Conservation (phyloP, 2,329 filamentous ascomycete genomes). For the Sclerotinia spermophila region DNA sequence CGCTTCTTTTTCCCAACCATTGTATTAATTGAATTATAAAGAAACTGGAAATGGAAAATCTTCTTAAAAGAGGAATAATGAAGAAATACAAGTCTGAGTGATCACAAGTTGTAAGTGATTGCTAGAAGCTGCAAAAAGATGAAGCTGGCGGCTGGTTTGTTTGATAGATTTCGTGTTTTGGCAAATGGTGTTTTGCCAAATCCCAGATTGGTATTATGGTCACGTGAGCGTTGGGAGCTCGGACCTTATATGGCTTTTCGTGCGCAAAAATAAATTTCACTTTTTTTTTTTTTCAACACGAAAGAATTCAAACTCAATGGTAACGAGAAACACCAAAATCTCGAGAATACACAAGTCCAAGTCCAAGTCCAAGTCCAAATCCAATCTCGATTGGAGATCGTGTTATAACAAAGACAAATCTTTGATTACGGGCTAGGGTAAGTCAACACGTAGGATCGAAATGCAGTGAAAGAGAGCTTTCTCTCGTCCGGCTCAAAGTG, state of each 20-base stretch:
- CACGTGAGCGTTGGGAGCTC: background rate
- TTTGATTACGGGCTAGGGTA: background rate
- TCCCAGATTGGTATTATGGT: background rate
- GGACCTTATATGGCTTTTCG: background rate
- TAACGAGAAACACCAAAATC: background rate
- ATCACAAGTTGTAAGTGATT: background rate
- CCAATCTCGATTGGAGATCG: background rate
- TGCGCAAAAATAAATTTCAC: background rate
- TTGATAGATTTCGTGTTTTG: conserved; percentile 12
- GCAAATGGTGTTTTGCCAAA: background rate
- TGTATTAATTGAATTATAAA: conserved; percentile 23
- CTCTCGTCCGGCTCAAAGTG: background rate
- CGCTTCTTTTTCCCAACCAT: conserved; percentile 89
- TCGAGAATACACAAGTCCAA: background rate
- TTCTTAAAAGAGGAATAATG: background rate
- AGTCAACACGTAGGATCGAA: background rate
- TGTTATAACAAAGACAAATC: background rate
- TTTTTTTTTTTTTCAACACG: background rate
- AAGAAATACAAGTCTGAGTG: background rate
- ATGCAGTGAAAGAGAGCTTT: background rate
- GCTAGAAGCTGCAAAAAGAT: background rate
- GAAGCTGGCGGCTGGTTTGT: background rate
- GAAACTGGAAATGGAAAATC: background rate
- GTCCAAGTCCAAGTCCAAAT: background rate
- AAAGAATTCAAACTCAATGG: background rate